Evolutionary conservation across 768 basidiomycete species (phyloP).

Genomic region (Chalciporus chontae): DNA sequence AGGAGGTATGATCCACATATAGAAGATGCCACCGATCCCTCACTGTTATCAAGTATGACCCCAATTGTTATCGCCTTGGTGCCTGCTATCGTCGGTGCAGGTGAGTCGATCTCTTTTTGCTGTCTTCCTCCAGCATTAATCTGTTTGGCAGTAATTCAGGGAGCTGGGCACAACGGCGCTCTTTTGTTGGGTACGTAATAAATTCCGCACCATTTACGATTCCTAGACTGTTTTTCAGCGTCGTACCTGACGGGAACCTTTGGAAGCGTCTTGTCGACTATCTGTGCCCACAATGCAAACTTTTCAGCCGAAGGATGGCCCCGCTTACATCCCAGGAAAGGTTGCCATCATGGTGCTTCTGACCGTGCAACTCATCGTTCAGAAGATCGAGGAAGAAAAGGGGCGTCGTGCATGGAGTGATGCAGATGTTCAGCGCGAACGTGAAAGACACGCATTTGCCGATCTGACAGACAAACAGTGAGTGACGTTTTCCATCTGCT

Average conservation of each 20-base stretch:
- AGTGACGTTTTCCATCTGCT: slow-evolving; percentile 20
- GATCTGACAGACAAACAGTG: slow-evolving; percentile 65
- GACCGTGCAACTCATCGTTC: slow-evolving; percentile 49
- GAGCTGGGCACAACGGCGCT: too few relatives aligned
- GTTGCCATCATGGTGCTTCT: slow-evolving; percentile 61
- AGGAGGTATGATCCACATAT: slow-evolving; percentile 37
- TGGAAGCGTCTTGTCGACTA: slow-evolving; percentile 53
- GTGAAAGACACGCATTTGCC: slow-evolving; percentile 58
- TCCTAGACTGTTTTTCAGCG: slow-evolving; percentile 27
- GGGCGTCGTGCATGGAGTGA: slow-evolving; percentile 51
- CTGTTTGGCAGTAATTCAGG: slow-evolving; percentile 43
- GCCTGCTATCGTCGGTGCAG: neutral
- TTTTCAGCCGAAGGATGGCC: slow-evolving; percentile 61
- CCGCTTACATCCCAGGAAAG: slow-evolving; percentile 64
- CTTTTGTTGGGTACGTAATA: too few relatives aligned
- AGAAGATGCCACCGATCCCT: neutral
- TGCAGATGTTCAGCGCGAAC: slow-evolving; percentile 52
- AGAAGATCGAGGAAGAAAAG: too few relatives aligned
- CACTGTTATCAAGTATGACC: slow-evolving; percentile 40
- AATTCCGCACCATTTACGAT: too few relatives aligned
- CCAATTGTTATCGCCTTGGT: slow-evolving; percentile 54
- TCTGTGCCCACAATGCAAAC: slow-evolving; percentile 68
- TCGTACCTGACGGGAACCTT: slow-evolving; percentile 51
- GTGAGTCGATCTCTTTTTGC: slow-evolving; percentile 46
- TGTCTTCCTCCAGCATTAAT: slow-evolving; percentile 57